phyloP scores from a whole-genome alignment of 139 green algal genomes.

The Tetraselmis chui region DNA sequence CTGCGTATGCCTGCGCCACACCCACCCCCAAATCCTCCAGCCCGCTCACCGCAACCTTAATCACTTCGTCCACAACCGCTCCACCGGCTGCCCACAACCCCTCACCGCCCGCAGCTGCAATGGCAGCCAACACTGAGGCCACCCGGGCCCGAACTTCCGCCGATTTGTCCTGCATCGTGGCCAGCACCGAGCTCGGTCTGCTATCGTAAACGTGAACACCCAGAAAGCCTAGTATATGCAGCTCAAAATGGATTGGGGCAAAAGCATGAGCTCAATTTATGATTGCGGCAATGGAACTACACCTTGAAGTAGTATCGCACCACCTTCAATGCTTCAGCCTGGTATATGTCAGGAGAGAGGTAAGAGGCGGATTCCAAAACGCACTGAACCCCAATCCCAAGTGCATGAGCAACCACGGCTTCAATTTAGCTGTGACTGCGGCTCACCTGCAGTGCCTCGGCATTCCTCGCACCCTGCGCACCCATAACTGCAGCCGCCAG shows the following conservation, averaged over 20 bases:
- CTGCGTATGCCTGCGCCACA: background rate
- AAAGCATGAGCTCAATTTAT: no score
- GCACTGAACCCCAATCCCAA: no score
- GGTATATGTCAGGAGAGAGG: no score
- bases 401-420: no score
- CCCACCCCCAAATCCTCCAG: background rate
- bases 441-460: constrained; percentile 30
- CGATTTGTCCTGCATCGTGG: background rate
- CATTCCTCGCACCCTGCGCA: constrained; percentile 38
- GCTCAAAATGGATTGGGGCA: no score
- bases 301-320: constrained; percentile 35
- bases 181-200: no score
- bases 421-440: no score
- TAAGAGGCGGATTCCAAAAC: no score
- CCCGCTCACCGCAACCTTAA: background rate
- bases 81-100: background rate
- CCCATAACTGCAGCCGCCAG: constrained; percentile 51
- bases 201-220: no score
- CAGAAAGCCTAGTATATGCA: no score
- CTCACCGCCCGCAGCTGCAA: background rate
- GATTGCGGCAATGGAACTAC: background rate
- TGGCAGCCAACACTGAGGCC: background rate
- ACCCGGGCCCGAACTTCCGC: background rate
- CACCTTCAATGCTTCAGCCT: constrained; percentile 44
- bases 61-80: background rate